Evolutionary conservation across 1,284 basidiomycete genomes (phyloP), one percentile per base, ranked within the genome.

Genomic region (Lentinus polychrous): DNA sequence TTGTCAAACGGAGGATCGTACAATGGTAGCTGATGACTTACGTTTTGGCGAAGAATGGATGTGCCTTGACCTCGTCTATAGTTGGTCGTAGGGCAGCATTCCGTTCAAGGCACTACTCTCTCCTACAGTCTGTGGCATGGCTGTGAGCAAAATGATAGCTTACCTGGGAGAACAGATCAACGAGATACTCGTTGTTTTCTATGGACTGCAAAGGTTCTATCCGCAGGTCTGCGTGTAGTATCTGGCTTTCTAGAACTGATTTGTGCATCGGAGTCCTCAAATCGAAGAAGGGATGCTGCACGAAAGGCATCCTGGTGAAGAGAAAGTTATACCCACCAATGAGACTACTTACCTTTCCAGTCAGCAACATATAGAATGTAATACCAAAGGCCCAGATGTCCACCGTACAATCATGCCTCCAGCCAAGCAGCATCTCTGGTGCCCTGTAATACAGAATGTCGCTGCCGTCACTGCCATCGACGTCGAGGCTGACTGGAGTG

Each of bases 351-450:
- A 83, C 81, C 59, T 66, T 69, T 27, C 81, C 81, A 22, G 73
- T 72, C 40, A 79, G 65, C 70, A 90, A 79, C 60, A 84, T 86
- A 57, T 81, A 82, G 8, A 92, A 62, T 58, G 91, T 72, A 57
- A 86, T 76, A 0, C 90, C 91, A 50, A 91, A 80, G 1, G 79
- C 76, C 88, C 89, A 94, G 67, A 83, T 84, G 62, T 94, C 91
- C 15, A 88, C 86, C 11, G 80, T 74, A 50, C 76, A 80, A 46
- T 83, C 80, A 59, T 90, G 86, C 8, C 77, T 70, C 72, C 83
- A 79, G 0, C 85, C 80, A 27, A 86, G 71, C 23, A 91, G 69
- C 3, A 89, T 70, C 58, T 89, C 86, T 0, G 86, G 86, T n/a
- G 45, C n/a, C 10, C 32, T 2, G 15, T 43, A 43, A 10, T 20